phyloP scores from a whole-genome alignment of 257 asterid species.

The Voacanga thouarsii region DNA sequence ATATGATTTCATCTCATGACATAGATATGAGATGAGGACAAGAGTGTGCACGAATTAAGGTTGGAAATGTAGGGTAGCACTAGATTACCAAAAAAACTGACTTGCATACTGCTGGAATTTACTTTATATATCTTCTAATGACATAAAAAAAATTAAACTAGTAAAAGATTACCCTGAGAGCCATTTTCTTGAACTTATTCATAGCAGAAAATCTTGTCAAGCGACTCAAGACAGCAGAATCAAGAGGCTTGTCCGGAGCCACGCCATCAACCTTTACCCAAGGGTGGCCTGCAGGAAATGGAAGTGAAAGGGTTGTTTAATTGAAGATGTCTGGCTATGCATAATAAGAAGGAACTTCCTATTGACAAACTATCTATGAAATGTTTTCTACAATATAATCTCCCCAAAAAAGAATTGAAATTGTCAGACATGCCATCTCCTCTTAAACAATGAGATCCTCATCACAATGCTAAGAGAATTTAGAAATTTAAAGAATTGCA shows the following conservation, averaged over 20 bases:
- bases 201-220: conserved; percentile 37
- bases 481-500: not conserved
- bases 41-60: not conserved
- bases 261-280: conserved; percentile 74
- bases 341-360: not conserved
- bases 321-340: not conserved
- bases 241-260: conserved; percentile 82
- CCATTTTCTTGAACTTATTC: conserved; percentile 47
- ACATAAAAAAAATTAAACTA: not conserved
- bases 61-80: not conserved
- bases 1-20: conserved; percentile 5
- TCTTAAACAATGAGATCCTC: not conserved
- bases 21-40: not conserved
- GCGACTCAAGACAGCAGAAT: conserved; percentile 69
- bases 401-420: not conserved
- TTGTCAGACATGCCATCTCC: not conserved
- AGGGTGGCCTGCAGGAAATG: conserved; percentile 58
- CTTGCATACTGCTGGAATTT: not conserved
- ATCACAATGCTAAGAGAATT: not conserved
- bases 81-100: not conserved
- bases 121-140: not conserved
- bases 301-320: not conserved
- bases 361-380: not conserved
- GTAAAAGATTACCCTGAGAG: conserved; percentile 30
- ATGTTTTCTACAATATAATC: not conserved